Conservation (phyloP, 352 stramenopile species). For the Phytopythium delawarense region DNA sequence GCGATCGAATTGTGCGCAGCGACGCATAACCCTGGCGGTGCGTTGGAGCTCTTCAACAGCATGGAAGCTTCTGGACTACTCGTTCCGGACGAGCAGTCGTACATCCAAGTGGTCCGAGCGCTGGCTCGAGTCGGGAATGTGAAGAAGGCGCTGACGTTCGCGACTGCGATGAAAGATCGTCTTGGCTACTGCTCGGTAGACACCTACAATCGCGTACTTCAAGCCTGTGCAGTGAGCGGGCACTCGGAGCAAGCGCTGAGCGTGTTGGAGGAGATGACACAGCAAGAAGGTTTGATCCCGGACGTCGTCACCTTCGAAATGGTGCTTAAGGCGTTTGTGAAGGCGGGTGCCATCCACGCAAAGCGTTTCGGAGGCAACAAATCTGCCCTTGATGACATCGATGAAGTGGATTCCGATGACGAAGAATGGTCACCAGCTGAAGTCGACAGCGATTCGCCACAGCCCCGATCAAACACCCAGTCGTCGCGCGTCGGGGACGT, state of each 20-base stretch:
- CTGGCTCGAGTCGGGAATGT: conserved; percentile 52
- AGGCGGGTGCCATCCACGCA: conserved; percentile 14
- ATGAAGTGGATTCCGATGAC: conserved; percentile 13
- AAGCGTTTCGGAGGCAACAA: conserved; percentile 17
- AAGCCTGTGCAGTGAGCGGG: conserved; percentile 46
- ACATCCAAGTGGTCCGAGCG: conserved; percentile 43
- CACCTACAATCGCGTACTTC: conserved; percentile 56
- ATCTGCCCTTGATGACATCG: conserved; percentile 12
- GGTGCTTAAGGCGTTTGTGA: conserved; percentile 45
- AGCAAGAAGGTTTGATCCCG: conserved; percentile 18
- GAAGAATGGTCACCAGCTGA: conserved; percentile 5
- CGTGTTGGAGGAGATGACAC: conserved; percentile 33
- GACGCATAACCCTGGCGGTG: conserved; percentile 36
- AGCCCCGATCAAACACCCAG: neutral
- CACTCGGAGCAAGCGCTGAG: conserved; percentile 34
- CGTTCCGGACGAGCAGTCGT: conserved; percentile 33
- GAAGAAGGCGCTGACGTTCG: conserved; percentile 28
- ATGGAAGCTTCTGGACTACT: conserved; percentile 37
- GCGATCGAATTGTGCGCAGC: conserved; percentile 47
- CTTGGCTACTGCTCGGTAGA: conserved; percentile 30
- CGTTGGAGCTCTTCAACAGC: conserved; percentile 44
- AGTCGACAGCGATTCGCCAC: neutral
- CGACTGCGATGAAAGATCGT: conserved; percentile 37
- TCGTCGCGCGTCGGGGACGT: conserved; percentile 1
- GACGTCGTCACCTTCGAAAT: conserved; percentile 59